A percentile compares a stretch with the other conserved stretches of the same genome.
phyloP scores from a whole-genome alignment of 306 rosid genomes.

The Vigna nakashimae region DNA sequence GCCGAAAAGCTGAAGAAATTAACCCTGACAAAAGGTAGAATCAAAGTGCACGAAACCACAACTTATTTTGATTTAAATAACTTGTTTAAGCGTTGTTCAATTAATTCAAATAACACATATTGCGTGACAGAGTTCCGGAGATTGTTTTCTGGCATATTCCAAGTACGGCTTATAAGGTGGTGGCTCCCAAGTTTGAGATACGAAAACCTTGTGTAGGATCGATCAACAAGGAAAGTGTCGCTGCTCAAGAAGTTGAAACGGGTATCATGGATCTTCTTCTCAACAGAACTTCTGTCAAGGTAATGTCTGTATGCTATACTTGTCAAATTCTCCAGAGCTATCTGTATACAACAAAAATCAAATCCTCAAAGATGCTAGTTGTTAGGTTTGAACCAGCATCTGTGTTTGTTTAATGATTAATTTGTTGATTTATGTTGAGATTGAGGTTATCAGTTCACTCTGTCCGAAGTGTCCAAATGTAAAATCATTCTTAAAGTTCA shows the following conservation, averaged over 20 bases:
- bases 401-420: not conserved
- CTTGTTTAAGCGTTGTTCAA: constrained; percentile 8
- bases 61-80: not conserved
- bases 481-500: no score
- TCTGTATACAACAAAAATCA: not conserved
- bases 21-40: constrained; percentile 71
- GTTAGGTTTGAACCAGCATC: constrained; percentile 20
- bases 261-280: constrained; percentile 77
- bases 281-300: constrained; percentile 81
- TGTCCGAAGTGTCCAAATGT: no score
- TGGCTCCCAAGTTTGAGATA: constrained; percentile 63
- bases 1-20: constrained; percentile 53
- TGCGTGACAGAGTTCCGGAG: constrained; percentile 74
- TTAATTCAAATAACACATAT: constrained; percentile 28
- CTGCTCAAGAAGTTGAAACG: constrained; percentile 74
- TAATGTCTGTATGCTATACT: constrained; percentile 38
- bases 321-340: constrained; percentile 1
- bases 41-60: constrained; percentile 18
- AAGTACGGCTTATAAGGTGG: constrained; percentile 66
- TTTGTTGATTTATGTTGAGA: no score
- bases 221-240: constrained; percentile 77
- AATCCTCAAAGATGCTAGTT: not conserved
- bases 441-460: no score
- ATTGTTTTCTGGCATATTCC: constrained; percentile 94
- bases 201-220: constrained; percentile 83